phyloP scores from a whole-genome alignment of 352 stramenopile species.

The Pythium myriotylum region DNA sequence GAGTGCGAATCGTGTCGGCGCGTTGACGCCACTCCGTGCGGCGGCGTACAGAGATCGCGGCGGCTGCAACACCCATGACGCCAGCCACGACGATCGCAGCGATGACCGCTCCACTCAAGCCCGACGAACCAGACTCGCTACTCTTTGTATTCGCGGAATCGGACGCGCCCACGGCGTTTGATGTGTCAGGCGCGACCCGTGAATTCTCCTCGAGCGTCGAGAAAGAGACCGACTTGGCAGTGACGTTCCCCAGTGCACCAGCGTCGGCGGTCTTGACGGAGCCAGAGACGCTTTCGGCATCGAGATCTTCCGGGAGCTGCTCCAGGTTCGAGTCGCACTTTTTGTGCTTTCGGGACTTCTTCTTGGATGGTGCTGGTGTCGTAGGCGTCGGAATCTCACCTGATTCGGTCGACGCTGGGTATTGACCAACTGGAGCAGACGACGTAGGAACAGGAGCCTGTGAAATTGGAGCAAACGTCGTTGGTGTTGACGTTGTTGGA shows the following conservation, averaged over 20 bases:
- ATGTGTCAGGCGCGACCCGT: not conserved
- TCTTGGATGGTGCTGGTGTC: not conserved
- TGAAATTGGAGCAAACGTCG: too few species aligned
- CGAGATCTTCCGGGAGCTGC: not conserved
- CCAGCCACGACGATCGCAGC: not conserved
- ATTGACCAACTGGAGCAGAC: not conserved
- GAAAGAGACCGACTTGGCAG: conserved; percentile 1
- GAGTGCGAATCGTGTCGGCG: not conserved
- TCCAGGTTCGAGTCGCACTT: not conserved
- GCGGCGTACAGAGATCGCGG: conserved; percentile 1
- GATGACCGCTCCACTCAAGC: not conserved
- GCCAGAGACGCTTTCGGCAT: not conserved
- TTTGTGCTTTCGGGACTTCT: not conserved
- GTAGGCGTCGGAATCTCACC: not conserved
- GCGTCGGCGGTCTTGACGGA: not conserved
- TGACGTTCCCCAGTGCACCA: not conserved
- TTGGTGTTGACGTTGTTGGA: not conserved
- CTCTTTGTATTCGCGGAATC: not conserved
- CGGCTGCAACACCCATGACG: not conserved
- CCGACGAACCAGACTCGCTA: not conserved
- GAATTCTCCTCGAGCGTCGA: not conserved
- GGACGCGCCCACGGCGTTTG: not conserved
- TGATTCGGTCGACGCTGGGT: not conserved
- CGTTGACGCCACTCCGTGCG: not conserved
- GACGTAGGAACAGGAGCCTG: too few species aligned